Evolutionary conservation across 2,329 filamentous ascomycete species (phyloP).

Genomic region (Stagonosporopsis cucurbitacearum): DNA sequence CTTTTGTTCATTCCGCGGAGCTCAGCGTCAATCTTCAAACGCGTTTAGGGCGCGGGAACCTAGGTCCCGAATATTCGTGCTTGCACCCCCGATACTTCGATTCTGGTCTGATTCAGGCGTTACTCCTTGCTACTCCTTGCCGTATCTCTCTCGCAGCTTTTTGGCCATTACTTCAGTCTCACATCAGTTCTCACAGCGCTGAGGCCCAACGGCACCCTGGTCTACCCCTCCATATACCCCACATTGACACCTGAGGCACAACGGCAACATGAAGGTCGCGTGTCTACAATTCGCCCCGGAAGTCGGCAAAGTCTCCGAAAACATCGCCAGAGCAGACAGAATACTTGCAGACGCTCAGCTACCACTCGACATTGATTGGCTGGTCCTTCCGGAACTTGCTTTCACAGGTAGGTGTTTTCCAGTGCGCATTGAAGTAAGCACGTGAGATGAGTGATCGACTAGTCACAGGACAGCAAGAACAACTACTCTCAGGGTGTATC

Average conservation of each 20-base stretch:
- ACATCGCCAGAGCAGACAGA: constrained; percentile 70
- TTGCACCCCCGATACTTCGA: constrained; percentile 7
- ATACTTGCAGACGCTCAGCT: constrained; percentile 62
- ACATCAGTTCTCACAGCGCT: neutral
- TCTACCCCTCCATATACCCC: constrained; percentile 15
- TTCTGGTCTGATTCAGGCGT: neutral
- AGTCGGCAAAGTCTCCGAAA: constrained; percentile 73
- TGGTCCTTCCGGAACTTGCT: constrained; percentile 78
- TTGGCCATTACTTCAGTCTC: neutral
- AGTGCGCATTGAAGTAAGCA: neutral
- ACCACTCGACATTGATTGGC: constrained; percentile 63
- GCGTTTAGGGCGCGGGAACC: constrained; percentile 18
- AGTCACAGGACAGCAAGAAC: neutral
- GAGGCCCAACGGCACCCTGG: constrained; percentile 4
- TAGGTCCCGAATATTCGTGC: constrained; percentile 12
- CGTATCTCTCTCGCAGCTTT: too few relatives aligned
- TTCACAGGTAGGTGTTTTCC: constrained; percentile 65
- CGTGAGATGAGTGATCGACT: neutral
- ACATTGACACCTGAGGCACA: constrained; percentile 10
- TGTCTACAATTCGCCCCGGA: constrained; percentile 76
- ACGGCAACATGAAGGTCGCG: constrained; percentile 66
- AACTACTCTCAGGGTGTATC: too few relatives aligned
- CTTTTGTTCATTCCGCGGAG: constrained; percentile 6
- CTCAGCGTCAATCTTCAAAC: neutral
- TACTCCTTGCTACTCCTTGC: neutral